Conservation (phyloP, 176 grass and related monocot genomes). For the Phragmites australis region DNA sequence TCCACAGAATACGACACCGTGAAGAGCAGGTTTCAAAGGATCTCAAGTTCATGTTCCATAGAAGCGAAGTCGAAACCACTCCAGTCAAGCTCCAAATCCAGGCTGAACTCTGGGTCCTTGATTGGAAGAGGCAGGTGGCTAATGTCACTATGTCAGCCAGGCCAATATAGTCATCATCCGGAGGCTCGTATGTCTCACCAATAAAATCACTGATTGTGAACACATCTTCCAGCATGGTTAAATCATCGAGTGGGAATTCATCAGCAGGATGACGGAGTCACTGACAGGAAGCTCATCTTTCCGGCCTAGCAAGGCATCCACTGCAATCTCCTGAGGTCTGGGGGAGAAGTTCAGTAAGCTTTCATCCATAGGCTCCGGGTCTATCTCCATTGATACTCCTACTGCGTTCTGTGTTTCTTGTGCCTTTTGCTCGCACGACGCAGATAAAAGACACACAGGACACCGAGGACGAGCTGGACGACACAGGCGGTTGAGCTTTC, state of each 20-base stretch:
- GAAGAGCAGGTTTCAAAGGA: conserved; percentile 18
- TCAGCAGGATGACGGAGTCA: conserved; percentile 8
- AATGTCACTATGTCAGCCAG: conserved; percentile 39
- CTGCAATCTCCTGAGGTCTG: conserved; percentile 13
- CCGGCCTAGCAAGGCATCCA: conserved; percentile 17
- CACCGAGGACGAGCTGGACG: conserved; percentile 34
- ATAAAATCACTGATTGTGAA: conserved; percentile 38
- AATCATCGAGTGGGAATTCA: conserved; percentile 35
- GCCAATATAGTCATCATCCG: conserved; percentile 41
- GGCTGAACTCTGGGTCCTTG: conserved; percentile 17
- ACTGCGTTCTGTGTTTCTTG: conserved; percentile 17
- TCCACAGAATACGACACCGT: neutral
- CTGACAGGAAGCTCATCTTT: conserved; percentile 27
- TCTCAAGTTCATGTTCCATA: conserved; percentile 19
- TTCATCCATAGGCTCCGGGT: conserved; percentile 4
- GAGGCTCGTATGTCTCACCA: conserved; percentile 8
- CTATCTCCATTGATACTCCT: conserved; percentile 1
- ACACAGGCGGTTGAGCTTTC: conserved; percentile 1
- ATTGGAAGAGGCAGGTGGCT: conserved; percentile 43
- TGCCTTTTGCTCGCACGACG: neutral
- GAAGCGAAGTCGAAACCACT: conserved; percentile 33
- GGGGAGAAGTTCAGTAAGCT: conserved; percentile 15
- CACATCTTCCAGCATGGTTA: conserved; percentile 24
- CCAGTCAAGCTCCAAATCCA: conserved; percentile 40
- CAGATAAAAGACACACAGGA: conserved; percentile 42